Conservation (phyloP, 106 monocot genomes). For the Xerophyta viscosa region DNA sequence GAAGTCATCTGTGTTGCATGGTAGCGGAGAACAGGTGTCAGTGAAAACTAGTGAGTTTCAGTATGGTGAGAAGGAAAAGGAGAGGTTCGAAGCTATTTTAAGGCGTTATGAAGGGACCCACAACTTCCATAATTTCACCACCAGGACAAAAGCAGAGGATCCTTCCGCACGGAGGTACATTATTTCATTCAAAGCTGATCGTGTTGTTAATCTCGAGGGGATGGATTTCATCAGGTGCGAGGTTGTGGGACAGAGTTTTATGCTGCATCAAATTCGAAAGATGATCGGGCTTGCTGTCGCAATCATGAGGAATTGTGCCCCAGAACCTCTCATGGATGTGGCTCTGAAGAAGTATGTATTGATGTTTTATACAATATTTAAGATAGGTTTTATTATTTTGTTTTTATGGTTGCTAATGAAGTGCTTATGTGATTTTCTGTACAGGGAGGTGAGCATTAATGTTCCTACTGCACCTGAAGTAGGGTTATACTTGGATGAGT, state of each 20-base stretch:
- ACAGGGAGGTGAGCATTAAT: slow-evolving; percentile 78
- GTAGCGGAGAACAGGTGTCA: neutral
- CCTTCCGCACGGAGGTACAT: slow-evolving; percentile 80
- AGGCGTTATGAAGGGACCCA: slow-evolving; percentile 74
- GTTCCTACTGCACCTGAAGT: slow-evolving; percentile 96
- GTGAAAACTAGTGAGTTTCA: slow-evolving; percentile 12
- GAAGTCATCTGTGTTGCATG: neutral
- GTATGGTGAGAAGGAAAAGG: slow-evolving; percentile 66
- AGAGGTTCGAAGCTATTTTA: slow-evolving; percentile 64
- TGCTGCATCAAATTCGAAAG: slow-evolving; percentile 98
- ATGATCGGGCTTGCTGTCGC: slow-evolving; percentile 92
- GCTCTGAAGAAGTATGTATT: slow-evolving; percentile 58
- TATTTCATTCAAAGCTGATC: slow-evolving; percentile 64
- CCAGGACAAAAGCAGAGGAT: slow-evolving; percentile 89
- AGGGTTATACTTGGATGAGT: slow-evolving; percentile 87
- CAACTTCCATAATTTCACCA: slow-evolving; percentile 97
- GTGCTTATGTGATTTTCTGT: slow-evolving; percentile 7
- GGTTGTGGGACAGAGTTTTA: slow-evolving; percentile 96
- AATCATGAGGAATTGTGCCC: slow-evolving; percentile 71
- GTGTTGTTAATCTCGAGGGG: slow-evolving; percentile 49
- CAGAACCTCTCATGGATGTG: slow-evolving; percentile 65
- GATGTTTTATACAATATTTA: neutral
- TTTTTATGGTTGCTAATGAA: neutral
- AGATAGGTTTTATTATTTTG: neutral
- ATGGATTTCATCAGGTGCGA: slow-evolving; percentile 80